Evolutionary conservation across 2,329 filamentous ascomycete species (phyloP).

Genomic region (Diaporthe australafricana): DNA sequence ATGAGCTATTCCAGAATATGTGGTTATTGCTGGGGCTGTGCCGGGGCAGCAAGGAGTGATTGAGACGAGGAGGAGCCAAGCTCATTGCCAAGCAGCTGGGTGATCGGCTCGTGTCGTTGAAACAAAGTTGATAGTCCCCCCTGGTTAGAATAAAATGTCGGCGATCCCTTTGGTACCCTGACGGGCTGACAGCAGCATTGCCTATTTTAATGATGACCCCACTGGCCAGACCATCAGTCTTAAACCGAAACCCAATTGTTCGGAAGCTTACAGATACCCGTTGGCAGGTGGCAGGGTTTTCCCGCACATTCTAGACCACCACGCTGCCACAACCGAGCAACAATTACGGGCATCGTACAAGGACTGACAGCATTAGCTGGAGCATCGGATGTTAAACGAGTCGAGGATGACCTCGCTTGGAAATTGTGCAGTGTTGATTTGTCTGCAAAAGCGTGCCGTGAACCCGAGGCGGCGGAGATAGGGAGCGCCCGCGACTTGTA

Average conservation of each 20-base stretch:
- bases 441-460: neutral
- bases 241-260: conserved; percentile 8
- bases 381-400: conserved; percentile 6
- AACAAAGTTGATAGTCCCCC: conserved; percentile 23
- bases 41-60: neutral
- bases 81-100: too few species aligned
- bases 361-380: neutral
- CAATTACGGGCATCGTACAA: neutral
- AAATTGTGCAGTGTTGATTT: conserved; percentile 2
- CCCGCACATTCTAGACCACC: neutral
- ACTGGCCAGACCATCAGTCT: conserved; percentile 13
- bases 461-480: neutral
- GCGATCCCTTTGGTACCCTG: conserved; percentile 17
- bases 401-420: conserved; percentile 12
- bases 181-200: conserved; percentile 15
- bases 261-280: conserved; percentile 24
- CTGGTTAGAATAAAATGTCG: neutral
- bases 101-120: conserved; percentile 16
- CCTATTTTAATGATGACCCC: conserved; percentile 19
- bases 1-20: neutral
- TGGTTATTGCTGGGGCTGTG: neutral
- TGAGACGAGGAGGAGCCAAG: neutral
- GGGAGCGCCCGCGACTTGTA: neutral
- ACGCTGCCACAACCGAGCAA: neutral
- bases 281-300: neutral